Percentiles rank a stretch among this genome's conserved stretches.
These are phyloP conservation scores for Parachlorella kessleri DNA, from an alignment of 139 green algal genomes.

Conservation along the genomic window DNA sequence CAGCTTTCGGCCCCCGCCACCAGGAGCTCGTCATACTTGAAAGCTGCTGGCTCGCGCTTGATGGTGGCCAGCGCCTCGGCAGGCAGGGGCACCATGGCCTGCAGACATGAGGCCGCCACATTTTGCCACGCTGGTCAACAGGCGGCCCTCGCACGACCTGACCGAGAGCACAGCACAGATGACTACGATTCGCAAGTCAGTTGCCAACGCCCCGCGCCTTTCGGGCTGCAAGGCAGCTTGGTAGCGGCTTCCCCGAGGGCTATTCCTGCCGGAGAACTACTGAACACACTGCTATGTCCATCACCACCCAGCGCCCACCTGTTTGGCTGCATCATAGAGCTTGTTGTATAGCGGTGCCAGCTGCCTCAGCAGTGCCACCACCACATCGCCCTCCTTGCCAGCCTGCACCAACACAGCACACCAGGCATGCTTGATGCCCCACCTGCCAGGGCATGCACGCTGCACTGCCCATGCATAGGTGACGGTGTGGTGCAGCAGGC, in stretches of 20 bases:
- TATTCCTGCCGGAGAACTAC: no score
- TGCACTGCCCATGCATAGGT: neutral
- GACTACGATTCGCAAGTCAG: no score
- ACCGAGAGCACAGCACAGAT: no score
- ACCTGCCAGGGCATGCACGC: neutral
- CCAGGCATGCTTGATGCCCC: neutral
- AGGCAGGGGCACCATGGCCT: conserved; percentile 27
- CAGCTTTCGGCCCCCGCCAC: conserved; percentile 3
- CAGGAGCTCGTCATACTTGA: conserved; percentile 20
- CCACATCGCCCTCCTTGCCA: conserved; percentile 12
- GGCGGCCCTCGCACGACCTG: no score
- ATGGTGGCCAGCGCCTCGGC: conserved; percentile 26
- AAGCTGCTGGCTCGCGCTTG: conserved; percentile 22
- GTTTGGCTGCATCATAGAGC: conserved; percentile 35
- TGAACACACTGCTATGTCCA: no score
- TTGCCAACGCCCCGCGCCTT: no score
- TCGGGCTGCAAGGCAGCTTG: no score
- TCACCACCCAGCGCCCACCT: no score
- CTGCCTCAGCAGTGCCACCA: conserved; percentile 25
- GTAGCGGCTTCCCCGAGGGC: no score
- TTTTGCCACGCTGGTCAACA: no score
- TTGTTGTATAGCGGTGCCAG: conserved; percentile 40
- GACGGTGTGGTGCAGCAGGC: neutral
- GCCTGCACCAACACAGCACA: conserved; percentile 6
- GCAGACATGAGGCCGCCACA: no score